Evolutionary conservation across 2,329 filamentous ascomycete species (phyloP).

Genomic region (Arthrobotrys sphaeroides): DNA sequence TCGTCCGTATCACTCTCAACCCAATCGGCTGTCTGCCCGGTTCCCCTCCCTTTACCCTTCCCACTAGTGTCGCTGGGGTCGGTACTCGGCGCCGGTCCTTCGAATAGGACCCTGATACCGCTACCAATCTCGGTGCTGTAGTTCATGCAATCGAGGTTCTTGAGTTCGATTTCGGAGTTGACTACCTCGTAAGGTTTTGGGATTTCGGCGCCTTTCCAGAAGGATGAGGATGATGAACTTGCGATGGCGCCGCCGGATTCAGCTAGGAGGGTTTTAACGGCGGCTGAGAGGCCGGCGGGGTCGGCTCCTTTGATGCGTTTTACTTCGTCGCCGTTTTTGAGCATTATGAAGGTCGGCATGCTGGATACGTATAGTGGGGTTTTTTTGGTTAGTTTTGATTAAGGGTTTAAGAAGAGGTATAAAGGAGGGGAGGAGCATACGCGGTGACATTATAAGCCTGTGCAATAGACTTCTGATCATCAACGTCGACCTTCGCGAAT

Average conservation of each 20-base stretch:
- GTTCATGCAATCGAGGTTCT: conserved; percentile 86
- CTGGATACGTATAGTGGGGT: conserved; percentile 57
- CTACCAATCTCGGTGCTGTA: conserved; percentile 75
- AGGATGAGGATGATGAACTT: conserved; percentile 63
- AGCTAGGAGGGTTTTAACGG: conserved; percentile 75
- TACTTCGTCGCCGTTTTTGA: conserved; percentile 74
- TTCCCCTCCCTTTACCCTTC: conserved; percentile 67
- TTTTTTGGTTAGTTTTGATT: background rate
- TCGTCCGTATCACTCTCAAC: conserved; percentile 97
- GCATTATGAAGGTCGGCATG: conserved; percentile 93
- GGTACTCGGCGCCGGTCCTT: conserved; percentile 72
- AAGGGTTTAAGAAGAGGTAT: conserved; percentile 32
- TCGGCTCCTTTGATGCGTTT: conserved; percentile 80
- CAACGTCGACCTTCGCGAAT: conserved; percentile 88
- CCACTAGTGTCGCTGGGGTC: conserved; percentile 63
- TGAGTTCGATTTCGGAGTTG: conserved; percentile 80
- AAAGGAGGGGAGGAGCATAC: conserved; percentile 60
- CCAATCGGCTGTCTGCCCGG: conserved; percentile 66
- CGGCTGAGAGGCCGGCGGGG: conserved; percentile 73
- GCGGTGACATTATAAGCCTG: conserved; percentile 76
- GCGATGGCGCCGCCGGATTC: conserved; percentile 67
- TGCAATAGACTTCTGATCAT: conserved; percentile 77
- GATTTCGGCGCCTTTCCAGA: conserved; percentile 78
- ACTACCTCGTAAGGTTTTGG: conserved; percentile 86
- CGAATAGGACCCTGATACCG: conserved; percentile 76